Percentiles rank a stretch among this genome's conserved stretches.
Conservation (phyloP, 345 rosid genomes). For the Hibiscus tridactylites region DNA sequence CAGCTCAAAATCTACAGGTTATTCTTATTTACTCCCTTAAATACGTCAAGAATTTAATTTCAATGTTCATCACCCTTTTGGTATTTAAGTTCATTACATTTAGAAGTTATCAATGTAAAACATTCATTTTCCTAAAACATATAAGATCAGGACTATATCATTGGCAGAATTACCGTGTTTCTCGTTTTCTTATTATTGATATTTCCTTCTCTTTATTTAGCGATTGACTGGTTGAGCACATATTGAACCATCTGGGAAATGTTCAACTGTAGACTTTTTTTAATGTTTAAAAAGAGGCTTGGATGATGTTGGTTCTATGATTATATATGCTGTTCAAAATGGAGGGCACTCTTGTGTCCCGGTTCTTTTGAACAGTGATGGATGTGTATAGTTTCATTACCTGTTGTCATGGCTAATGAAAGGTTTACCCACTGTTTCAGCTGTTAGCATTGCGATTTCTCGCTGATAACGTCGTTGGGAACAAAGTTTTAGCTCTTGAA, state of each 20-base stretch:
- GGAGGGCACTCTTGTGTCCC: not conserved
- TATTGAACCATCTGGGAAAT: not conserved
- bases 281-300: not conserved
- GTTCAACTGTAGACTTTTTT: not conserved
- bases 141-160: not conserved
- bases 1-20: conserved; percentile 78
- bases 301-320: not conserved
- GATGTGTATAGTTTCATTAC: not conserved
- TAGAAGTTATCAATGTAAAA: not conserved
- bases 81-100: not conserved
- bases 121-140: not conserved
- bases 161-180: not conserved
- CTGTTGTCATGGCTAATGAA: not conserved
- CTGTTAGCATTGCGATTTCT: conserved; percentile 54
- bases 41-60: not conserved
- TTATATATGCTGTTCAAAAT: not conserved
- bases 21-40: not conserved
- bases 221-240: not conserved
- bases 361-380: not conserved
- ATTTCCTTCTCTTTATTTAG: not conserved
- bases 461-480: conserved; percentile 42
- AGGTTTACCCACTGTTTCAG: conserved; percentile 24
- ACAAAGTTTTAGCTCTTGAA: conserved; percentile 56
- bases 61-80: not conserved
- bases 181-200: not conserved